Conservation (phyloP, 208 protist genomes). For the Herpetomonas tarakana region DNA sequence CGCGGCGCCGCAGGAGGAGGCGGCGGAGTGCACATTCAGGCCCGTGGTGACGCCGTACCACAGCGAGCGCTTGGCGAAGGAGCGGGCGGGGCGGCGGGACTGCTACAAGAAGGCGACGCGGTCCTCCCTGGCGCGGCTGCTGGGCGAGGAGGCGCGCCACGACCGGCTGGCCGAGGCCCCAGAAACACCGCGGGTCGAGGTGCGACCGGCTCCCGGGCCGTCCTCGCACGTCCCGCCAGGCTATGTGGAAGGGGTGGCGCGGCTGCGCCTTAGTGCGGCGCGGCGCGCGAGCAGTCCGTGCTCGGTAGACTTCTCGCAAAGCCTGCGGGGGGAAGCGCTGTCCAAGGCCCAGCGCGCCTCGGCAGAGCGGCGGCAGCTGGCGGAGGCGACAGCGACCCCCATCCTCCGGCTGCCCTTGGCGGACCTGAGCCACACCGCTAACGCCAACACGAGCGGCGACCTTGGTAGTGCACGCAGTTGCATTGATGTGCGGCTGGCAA, state of each 20-base stretch:
- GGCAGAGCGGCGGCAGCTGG: constrained; percentile 3
- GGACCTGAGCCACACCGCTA: constrained; percentile 13
- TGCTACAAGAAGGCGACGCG: constrained; percentile 55
- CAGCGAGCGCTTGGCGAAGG: neutral
- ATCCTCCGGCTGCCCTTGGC: constrained; percentile 65
- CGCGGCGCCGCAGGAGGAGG: neutral
- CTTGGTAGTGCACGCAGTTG: constrained; percentile 10
- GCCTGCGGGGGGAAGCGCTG: constrained; percentile 27
- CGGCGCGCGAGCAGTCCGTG: constrained; percentile 16
- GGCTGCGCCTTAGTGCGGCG: constrained; percentile 44
- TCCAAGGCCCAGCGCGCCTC: neutral
- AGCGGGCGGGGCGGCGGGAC: neutral
- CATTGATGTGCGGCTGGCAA: constrained; percentile 56
- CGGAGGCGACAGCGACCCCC: constrained; percentile 17
- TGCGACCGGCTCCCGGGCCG: constrained; percentile 50
- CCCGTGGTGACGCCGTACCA: constrained; percentile 9
- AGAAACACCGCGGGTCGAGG: constrained; percentile 47
- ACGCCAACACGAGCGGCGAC: neutral
- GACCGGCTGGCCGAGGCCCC: constrained; percentile 30
- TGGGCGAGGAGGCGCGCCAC: constrained; percentile 5
- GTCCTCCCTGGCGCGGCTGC: constrained; percentile 58
- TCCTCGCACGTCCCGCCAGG: constrained; percentile 58
- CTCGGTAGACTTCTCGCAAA: constrained; percentile 7
- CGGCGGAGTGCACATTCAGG: constrained; percentile 10
- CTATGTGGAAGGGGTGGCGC: constrained; percentile 78